phyloP scores from a whole-genome alignment of 495 filamentous ascomycete species.

The Niebla homalea region DNA sequence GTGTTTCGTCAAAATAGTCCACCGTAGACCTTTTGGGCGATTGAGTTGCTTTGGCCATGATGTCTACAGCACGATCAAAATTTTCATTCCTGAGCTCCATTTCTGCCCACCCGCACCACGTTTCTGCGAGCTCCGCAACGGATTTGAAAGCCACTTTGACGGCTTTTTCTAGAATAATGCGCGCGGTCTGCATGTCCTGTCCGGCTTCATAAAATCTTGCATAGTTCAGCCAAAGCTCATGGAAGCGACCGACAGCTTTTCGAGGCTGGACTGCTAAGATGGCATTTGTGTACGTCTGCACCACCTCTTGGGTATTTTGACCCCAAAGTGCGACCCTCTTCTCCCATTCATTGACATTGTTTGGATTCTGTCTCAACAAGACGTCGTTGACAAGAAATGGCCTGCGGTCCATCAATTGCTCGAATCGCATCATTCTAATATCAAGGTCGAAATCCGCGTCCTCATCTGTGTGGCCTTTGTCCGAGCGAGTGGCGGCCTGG shows the following conservation, averaged over 20 bases:
- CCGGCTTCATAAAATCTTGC: constrained; percentile 94
- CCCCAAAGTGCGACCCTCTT: constrained; percentile 93
- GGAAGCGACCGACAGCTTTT: constrained; percentile 86
- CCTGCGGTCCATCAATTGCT: constrained; percentile 93
- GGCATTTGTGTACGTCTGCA: constrained; percentile 89
- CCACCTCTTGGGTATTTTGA: constrained; percentile 79
- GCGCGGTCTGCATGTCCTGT: constrained; percentile 69
- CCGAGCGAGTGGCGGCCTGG: constrained; percentile 63
- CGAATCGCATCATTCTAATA: constrained; percentile 94
- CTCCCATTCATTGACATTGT: constrained; percentile 95
- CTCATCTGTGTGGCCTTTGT: constrained; percentile 69
- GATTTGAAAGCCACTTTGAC: constrained; percentile 95
- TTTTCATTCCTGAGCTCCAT: constrained; percentile 94
- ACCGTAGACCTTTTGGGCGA: constrained; percentile 89
- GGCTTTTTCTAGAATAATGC: constrained; percentile 93
- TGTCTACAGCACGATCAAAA: constrained; percentile 82
- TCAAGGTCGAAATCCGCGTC: constrained; percentile 92
- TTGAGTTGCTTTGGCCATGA: constrained; percentile 95
- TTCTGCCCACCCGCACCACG: constrained; percentile 98
- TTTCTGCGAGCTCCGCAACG: constrained; percentile 86
- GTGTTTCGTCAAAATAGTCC: constrained; percentile 93
- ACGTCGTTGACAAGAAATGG: constrained; percentile 98
- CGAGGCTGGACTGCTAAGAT: constrained; percentile 88
- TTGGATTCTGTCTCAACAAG: constrained; percentile 83
- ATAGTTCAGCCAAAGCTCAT: constrained; percentile 94